Percentiles rank a stretch among this genome's conserved stretches.
Conservation (phyloP, 1,284 basidiomycete genomes). For the Tylopilus sp. region DNA sequence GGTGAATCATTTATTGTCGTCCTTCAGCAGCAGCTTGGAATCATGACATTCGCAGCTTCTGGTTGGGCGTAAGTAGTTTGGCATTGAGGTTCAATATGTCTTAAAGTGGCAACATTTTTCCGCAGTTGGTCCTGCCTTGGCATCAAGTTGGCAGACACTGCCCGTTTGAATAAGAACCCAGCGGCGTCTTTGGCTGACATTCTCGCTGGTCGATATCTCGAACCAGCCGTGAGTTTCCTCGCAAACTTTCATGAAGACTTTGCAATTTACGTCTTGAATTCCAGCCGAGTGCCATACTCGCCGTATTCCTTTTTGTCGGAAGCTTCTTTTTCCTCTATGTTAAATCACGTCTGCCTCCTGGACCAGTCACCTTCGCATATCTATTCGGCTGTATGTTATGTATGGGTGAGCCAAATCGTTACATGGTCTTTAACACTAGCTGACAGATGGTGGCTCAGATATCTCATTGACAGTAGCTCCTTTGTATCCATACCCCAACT, state of each 20-base stretch:
- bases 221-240: constrained; percentile 46
- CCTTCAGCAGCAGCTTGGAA: constrained; percentile 62
- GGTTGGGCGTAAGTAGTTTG: constrained; percentile 59
- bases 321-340: constrained; percentile 59
- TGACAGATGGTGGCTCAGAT: constrained; percentile 36
- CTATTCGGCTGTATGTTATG: constrained; percentile 55
- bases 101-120: constrained; percentile 1
- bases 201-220: constrained; percentile 54
- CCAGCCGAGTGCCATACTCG: constrained; percentile 58
- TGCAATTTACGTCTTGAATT: constrained; percentile 2
- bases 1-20: constrained; percentile 62
- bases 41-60: constrained; percentile 46
- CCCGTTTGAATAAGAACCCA: constrained; percentile 46
- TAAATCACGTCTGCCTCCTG: constrained; percentile 58
- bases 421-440: neutral
- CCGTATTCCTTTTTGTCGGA: constrained; percentile 64
- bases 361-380: constrained; percentile 57
- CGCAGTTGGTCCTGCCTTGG: constrained; percentile 64
- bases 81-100: neutral
- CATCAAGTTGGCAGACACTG: constrained; percentile 57
- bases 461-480: constrained; percentile 56
- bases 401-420: constrained; percentile 38
- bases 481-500: constrained; percentile 66
- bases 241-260: neutral
- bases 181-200: constrained; percentile 38